Base-by-base conservation (phyloP, 2,329 filamentous ascomycete genomes). In the Aspergillus nomiae region DNA sequence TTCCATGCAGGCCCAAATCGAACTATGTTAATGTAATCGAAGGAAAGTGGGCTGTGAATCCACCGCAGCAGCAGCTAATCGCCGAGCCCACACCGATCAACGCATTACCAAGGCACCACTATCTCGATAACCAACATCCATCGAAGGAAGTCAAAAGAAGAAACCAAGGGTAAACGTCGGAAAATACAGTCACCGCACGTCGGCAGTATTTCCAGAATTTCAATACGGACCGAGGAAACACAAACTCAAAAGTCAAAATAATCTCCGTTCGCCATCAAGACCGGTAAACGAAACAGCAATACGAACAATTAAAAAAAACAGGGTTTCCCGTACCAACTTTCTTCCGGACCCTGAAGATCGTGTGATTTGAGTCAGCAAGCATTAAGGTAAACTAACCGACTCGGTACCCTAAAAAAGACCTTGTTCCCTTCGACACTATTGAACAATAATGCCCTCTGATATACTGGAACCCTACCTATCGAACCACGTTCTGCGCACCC, bases 331-430 rank as follows among this genome's bases (percentile, higher is more conserved):
- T 57, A 38, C 48, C 58, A 57, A 61, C 60, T 50, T 58, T 61
- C 55, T 61, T 61, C 36, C 53, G 59, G 60, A 61, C 60, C 60
- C 60, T 61, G 60, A 61, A 61, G 60, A 61, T 61, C 60, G 46
- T 50, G 58, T 55, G 34, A 55, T 38, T 38, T 55, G 51, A 55
- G 32, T 55, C 51, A 55, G 32, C 51, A 28, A 21, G 21, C 43
- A n/a, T 41, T 41, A n/a, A n/a, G 19, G 38, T 41, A 28, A 34
- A 19, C 21, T 24, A 24, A 41, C 24, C 28, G 30, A 38, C 34
- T 36, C 14, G 34, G 34, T 36, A 36, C 32, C 28, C n/a, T 24
- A 55, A 38, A 36, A 54, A 38, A 24, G 21, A 32, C 9, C 19
- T 32, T 38, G 34, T 38, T 16, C 14, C 7, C 38, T 7, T 19